These are phyloP conservation scores for Microbotryum scabiosae DNA, from an alignment of 1,284 basidiomycete species.

Conservation along the genomic window DNA sequence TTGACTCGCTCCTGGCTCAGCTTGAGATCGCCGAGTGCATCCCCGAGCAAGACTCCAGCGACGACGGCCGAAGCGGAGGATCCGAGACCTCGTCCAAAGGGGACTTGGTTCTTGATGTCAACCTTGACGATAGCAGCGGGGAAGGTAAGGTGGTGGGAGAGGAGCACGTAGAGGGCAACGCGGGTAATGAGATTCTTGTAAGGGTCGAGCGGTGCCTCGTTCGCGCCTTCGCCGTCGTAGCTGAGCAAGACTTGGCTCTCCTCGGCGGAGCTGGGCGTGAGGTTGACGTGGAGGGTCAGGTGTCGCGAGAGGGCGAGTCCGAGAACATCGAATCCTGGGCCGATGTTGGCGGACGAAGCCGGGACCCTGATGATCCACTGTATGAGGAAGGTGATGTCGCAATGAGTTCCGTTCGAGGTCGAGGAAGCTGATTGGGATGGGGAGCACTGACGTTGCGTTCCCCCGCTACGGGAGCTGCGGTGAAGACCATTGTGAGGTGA, in stretches of 20 bases:
- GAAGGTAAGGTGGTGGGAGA: conserved; percentile 63
- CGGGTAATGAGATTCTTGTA: conserved; percentile 98
- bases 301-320: conserved; percentile 89
- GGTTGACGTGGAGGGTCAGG: conserved; percentile 65
- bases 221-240: conserved; percentile 80
- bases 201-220: conserved; percentile 83
- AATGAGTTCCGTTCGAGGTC: too few species aligned
- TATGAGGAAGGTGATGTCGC: too few species aligned
- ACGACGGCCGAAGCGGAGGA: conserved; percentile 97
- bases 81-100: conserved; percentile 93
- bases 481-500: too few species aligned
- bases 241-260: conserved; percentile 54
- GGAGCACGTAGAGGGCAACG: conserved; percentile 91
- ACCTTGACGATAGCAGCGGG: conserved; percentile 51
- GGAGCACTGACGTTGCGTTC: too few species aligned
- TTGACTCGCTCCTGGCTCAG: conserved; percentile 67
- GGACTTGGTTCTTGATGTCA: conserved; percentile 83
- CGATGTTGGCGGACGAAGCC: conserved; percentile 95
- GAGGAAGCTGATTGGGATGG: too few species aligned
- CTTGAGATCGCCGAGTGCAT: conserved; percentile 66
- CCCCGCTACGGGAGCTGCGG: too few species aligned
- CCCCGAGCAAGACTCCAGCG: conserved; percentile 84
- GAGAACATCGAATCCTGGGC: conserved; percentile 97
- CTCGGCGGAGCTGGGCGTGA: conserved; percentile 30
- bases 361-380: conserved; percentile 68